Percentiles rank a stretch among this genome's conserved stretches.
Conservation (phyloP, 306 rosid species). For the Cicer chorassanicum region DNA sequence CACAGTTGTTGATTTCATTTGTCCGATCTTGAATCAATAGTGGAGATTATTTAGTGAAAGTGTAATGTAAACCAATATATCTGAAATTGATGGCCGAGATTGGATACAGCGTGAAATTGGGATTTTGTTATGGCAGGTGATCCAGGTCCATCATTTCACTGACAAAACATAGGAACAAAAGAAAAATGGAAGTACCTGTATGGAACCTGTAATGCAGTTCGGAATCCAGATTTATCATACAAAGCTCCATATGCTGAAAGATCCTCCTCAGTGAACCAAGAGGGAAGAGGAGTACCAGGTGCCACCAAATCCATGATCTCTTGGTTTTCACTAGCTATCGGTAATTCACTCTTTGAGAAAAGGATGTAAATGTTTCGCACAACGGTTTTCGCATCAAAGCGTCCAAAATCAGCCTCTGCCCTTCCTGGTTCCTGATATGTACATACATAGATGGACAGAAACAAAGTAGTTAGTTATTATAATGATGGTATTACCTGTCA, state of each 20-base stretch:
- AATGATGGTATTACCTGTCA: neutral
- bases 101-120: no score
- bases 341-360: slow-evolving; percentile 76
- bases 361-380: slow-evolving; percentile 75
- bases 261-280: slow-evolving; percentile 84
- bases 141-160: neutral
- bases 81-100: no score
- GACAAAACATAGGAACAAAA: neutral
- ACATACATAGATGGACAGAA: slow-evolving; percentile 16
- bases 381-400: slow-evolving; percentile 68
- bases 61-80: no score
- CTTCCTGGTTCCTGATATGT: slow-evolving; percentile 69
- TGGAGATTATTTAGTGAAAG: no score
- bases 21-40: no score
- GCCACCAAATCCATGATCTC: slow-evolving; percentile 92
- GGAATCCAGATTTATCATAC: slow-evolving; percentile 82
- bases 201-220: slow-evolving; percentile 71
- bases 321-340: slow-evolving; percentile 70
- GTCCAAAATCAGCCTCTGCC: slow-evolving; percentile 87
- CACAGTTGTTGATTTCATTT: no score
- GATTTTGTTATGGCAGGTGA: no score
- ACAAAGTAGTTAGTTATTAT: slow-evolving; percentile 17
- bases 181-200: slow-evolving; percentile 61
- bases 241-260: slow-evolving; percentile 63
- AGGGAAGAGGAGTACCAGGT: slow-evolving; percentile 71